Evolutionary conservation across 768 basidiomycete species (phyloP).

Genomic region (Strobilomyces dryophilus): DNA sequence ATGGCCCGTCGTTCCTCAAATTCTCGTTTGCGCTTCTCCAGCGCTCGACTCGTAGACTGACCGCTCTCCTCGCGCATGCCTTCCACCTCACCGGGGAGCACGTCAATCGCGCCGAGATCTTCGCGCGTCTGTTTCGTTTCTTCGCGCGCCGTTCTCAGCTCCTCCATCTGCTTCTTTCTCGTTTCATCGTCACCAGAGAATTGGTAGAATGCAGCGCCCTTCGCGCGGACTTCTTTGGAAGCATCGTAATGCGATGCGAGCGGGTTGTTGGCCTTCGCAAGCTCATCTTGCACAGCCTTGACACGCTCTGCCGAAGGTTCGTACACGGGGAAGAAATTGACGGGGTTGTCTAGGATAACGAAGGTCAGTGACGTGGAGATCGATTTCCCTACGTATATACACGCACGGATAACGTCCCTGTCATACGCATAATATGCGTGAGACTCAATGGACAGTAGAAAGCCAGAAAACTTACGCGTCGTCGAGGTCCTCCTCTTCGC

Average conservation of each 20-base stretch:
- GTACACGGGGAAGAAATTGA: slow-evolving; percentile 84
- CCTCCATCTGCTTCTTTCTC: slow-evolving; percentile 78
- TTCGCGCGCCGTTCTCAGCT: slow-evolving; percentile 57
- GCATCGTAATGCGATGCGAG: slow-evolving; percentile 80
- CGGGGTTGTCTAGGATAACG: slow-evolving; percentile 62
- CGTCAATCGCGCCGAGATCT: slow-evolving; percentile 57
- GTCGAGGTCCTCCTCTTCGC: slow-evolving; percentile 38
- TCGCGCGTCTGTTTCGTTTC: slow-evolving; percentile 67
- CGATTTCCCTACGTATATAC: slow-evolving; percentile 10
- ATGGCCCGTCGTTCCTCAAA: slow-evolving; percentile 59
- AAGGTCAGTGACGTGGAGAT: slow-evolving; percentile 1
- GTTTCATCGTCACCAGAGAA: slow-evolving; percentile 85
- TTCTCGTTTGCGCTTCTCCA: slow-evolving; percentile 70
- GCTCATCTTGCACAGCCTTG: slow-evolving; percentile 66
- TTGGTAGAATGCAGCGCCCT: slow-evolving; percentile 89
- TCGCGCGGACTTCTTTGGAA: slow-evolving; percentile 74
- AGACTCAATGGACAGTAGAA: background rate
- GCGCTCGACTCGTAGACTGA: slow-evolving; percentile 42
- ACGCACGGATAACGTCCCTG: slow-evolving; percentile 62
- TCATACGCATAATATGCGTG: slow-evolving; percentile 4
- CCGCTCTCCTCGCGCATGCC: slow-evolving; percentile 53
- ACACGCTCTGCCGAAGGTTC: slow-evolving; percentile 78
- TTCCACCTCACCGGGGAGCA: slow-evolving; percentile 69
- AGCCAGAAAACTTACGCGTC: slow-evolving; percentile 47
- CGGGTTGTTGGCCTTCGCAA: slow-evolving; percentile 66